Conservation (phyloP, 768 basidiomycete genomes). For the Termitomyces sp. region DNA sequence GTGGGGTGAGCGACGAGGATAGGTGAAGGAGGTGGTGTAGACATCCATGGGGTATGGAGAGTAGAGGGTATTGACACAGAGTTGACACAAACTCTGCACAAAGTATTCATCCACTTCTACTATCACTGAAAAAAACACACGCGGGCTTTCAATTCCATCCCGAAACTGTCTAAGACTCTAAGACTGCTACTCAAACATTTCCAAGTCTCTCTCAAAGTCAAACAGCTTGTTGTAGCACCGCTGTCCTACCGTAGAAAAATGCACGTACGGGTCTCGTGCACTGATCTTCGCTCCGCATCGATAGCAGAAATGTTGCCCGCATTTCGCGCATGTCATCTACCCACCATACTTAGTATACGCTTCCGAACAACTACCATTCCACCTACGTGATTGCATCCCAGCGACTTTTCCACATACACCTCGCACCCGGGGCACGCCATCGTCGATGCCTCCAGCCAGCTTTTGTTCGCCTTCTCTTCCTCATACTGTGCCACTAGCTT, state of each 20-base stretch:
- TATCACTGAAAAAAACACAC: conserved; percentile 24
- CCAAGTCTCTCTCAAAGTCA: conserved; percentile 38
- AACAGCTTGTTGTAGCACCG: conserved; percentile 67
- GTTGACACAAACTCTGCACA: conserved; percentile 31
- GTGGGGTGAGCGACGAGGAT: conserved; percentile 78
- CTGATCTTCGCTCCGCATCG: conserved; percentile 60
- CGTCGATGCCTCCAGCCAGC: conserved; percentile 70
- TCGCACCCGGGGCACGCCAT: conserved; percentile 72
- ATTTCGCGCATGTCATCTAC: conserved; percentile 79
- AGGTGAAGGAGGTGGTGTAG: conserved; percentile 92
- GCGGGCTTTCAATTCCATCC: conserved; percentile 36
- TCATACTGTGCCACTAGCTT: conserved; percentile 59
- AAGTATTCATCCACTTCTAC: not conserved
- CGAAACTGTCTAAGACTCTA: conserved; percentile 12
- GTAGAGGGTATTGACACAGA: conserved; percentile 52
- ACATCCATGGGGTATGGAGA: conserved; percentile 75
- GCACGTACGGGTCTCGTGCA: conserved; percentile 54
- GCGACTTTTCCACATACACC: conserved; percentile 68
- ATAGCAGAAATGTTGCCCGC: conserved; percentile 78
- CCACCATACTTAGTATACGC: conserved; percentile 1
- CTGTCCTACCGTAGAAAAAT: conserved; percentile 55
- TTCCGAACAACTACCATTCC: not conserved
- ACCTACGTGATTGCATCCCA: conserved; percentile 88
- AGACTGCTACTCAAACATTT: conserved; percentile 8
- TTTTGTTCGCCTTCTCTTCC: conserved; percentile 72